Evolutionary conservation across 140 eudicot species (phyloP).

Genomic region (Oenanthe javanica): DNA sequence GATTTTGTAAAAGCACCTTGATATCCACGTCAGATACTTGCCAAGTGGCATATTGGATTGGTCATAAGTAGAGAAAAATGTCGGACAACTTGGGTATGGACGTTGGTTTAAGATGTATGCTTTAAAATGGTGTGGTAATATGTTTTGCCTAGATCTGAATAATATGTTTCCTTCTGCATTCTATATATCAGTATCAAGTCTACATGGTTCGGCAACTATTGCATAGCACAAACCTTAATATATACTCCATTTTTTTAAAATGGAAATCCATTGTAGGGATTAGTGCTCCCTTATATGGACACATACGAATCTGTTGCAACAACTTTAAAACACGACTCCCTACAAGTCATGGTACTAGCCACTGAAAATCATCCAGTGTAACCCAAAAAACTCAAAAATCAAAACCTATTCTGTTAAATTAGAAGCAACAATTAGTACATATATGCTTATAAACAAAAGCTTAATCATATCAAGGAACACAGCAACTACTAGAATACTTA

Average conservation of each 20-base stretch:
- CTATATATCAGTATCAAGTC: not conserved
- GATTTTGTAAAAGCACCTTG: conserved; percentile 4
- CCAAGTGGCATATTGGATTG: conserved; percentile 11
- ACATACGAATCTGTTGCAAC: not conserved
- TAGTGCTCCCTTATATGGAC: not conserved
- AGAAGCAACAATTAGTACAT: not conserved
- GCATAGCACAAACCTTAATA: not conserved
- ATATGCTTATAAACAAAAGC: not conserved
- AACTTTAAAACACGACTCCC: not conserved
- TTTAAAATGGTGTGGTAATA: not conserved
- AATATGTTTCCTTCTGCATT: not conserved
- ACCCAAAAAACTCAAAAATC: not conserved
- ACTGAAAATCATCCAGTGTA: not conserved
- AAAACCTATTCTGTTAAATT: too few relatives aligned
- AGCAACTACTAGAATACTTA: not conserved
- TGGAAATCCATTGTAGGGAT: not conserved
- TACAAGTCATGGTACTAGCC: not conserved
- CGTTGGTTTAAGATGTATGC: conserved; percentile 9
- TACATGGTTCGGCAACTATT: not conserved
- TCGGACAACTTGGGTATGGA: not conserved
- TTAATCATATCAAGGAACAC: not conserved
- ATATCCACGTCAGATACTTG: conserved; percentile 1
- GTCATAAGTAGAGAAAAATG: not conserved
- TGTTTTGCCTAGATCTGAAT: not conserved
- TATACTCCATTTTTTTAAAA: not conserved